Evolutionary conservation across 2,329 filamentous ascomycete species (phyloP).

Genomic region (Talaromyces albobiverticillius): DNA sequence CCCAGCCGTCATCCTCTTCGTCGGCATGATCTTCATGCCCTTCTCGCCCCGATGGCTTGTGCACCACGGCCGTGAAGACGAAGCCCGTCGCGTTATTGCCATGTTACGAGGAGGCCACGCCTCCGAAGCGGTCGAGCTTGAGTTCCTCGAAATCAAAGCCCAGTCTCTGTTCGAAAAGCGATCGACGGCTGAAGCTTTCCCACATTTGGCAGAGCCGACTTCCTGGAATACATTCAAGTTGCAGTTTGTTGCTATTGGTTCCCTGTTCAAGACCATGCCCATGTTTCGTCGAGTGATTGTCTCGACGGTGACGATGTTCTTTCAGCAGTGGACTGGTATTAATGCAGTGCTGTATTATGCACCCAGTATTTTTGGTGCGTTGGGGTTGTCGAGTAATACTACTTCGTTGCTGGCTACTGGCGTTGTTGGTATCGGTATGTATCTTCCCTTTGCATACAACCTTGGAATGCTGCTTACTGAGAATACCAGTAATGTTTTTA

Average conservation of each 20-base stretch:
- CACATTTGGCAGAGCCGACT: conserved; percentile 59
- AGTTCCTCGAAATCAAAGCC: conserved; percentile 80
- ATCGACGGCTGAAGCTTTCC: conserved; percentile 65
- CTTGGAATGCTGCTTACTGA: not conserved
- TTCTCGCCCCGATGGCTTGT: conserved; percentile 75
- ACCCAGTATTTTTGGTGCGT: conserved; percentile 27
- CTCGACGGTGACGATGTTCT: conserved; percentile 47
- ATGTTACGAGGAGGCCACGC: conserved; percentile 59
- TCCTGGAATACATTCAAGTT: conserved; percentile 64
- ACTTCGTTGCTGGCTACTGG: conserved; percentile 27
- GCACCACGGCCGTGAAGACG: conserved; percentile 66
- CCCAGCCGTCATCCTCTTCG: conserved; percentile 63
- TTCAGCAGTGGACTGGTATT: conserved; percentile 51
- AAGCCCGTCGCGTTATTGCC: conserved; percentile 63
- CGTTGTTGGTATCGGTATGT: conserved; percentile 28
- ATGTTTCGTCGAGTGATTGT: conserved; percentile 49
- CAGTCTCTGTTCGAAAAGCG: conserved; percentile 75
- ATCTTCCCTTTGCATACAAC: conserved; percentile 15
- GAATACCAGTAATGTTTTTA: conserved; percentile 10
- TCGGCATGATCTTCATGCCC: conserved; percentile 78
- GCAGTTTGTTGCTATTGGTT: conserved; percentile 48
- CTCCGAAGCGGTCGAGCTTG: conserved; percentile 66
- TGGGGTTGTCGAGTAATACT: conserved; percentile 26
- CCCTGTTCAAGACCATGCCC: conserved; percentile 28
- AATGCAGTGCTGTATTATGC: conserved; percentile 43